Evolutionary conservation across 371 early-diverging fungal species (phyloP), one percentile per base, ranked within the genome.

Genomic region (Circinella minor): DNA sequence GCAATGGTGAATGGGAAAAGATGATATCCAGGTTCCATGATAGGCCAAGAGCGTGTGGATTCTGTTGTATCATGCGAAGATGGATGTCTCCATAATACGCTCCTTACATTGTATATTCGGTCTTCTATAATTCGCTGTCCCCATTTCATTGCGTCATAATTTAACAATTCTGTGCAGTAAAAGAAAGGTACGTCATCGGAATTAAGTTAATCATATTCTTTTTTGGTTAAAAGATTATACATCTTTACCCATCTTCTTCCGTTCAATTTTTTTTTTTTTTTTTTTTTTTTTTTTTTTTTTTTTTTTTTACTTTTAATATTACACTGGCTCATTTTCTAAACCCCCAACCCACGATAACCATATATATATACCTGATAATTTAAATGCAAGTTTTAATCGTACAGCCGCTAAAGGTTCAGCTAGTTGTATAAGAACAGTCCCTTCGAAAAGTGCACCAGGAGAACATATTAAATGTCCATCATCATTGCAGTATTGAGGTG

Each of bases 391-490:
- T 48, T 72, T 78, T 17, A 82, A 67, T n/a, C 73, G 71, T 49
- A 76, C 76, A 15, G 81, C 81, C 20, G 75, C 74, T 4, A 82
- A 54, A 15, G 80, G 76, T 13, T 71, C 72, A 17, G 63, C 71
- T 0, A 82, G 54, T 20, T 72, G 70, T 4, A 82, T 38, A 6
- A 68, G 55, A 14, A 82, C 72, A 1, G 60, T 70, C 11, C 83
- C 83, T 68, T 78, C 70, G 66, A 82, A 65, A 14, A 74, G 69
- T 1, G 81, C 75, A 0, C 81, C 83, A 1, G 83, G 83, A 38
- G 75, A 70, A 37, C 76, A 77, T 8, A 70, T 61, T 10, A 68
- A 57, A 20, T 69, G 62, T 4, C 59, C 65, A 10, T 67, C 36
- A 48, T 63, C 67, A 64, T 67, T 61, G 18, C 55, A 55, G 34